Evolutionary conservation across 441 rosid species (phyloP), one percentile per base, ranked within the genome.

Genomic region (Arabidopsis lyrata): DNA sequence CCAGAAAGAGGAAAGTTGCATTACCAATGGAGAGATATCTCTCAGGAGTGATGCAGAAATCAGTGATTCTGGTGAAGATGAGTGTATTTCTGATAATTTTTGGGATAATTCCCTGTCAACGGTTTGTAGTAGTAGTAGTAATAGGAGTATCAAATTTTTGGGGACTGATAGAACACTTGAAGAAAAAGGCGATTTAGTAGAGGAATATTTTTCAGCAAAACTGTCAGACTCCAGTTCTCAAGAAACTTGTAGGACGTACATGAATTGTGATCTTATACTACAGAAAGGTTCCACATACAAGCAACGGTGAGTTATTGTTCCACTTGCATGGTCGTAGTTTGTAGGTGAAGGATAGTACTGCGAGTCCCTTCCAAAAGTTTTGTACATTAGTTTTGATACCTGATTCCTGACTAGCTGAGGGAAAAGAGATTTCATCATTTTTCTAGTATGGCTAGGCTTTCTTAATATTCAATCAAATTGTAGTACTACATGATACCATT

Each of bases 211-310:
- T 77, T 76, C 85, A 61, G 70, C 80, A 32, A 81, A 81, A 78
- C 71, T 90, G 66, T 87, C 95, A 16, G 88, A 87, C 78, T 72
- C 85, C 62, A 78, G 84, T 73, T 68, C 77, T 75, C 81, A 78
- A 57, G 98, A 92, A 79, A 82, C 85, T 70, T 89, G 98, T 79
- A 73, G 72, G 76, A 83, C 66, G 42, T 87, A 76, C 78, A 68
- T 91, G 77, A 74, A 75, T 42, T 95, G 97, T 81, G 85, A 78
- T 78, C 84, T 91, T 65, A 69, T 90, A 58, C 82, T 87, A 42
- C 95, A 86, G 84, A 84, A 84, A 72, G 92, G 84, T 60, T 81
- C 91, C 73, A 75, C 77, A n/a, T 72, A 77, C 66, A 75, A 76
- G 74, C 93, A 86, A 76, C 85, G 96, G 99, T 92, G 81, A 82